A percentile compares a stretch with the other conserved stretches of the same genome.
These are phyloP conservation scores for Aspergillus asperescens DNA, from an alignment of 495 filamentous ascomycete species.

Conservation along the genomic window DNA sequence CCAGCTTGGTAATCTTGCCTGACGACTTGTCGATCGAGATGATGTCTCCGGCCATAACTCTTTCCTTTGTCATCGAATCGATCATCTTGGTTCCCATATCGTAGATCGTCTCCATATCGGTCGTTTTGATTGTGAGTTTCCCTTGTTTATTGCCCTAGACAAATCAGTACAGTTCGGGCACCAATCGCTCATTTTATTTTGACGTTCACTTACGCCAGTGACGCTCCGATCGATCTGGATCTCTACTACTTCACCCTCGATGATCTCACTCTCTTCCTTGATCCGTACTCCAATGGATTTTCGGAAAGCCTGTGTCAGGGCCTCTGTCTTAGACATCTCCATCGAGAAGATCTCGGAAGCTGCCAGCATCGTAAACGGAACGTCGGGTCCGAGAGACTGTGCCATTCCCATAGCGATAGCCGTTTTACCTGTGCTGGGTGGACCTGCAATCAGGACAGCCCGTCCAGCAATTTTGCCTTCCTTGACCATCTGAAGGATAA, in stretches of 20 bases:
- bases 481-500: constrained; percentile 97
- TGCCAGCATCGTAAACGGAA: constrained; percentile 93
- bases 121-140: constrained; percentile 98
- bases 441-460: constrained; percentile 91
- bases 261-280: constrained; percentile 97
- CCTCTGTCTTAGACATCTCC: constrained; percentile 99
- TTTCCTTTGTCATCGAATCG: constrained; percentile 97
- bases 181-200: not conserved
- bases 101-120: constrained; percentile 99
- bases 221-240: constrained; percentile 98
- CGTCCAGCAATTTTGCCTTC: constrained; percentile 96
- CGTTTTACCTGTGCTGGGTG: constrained; percentile 96
- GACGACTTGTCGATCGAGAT: constrained; percentile 98
- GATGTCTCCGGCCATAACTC: constrained; percentile 95
- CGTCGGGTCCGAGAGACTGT: constrained; percentile 86
- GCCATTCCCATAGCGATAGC: constrained; percentile 99
- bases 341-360: constrained; percentile 96
- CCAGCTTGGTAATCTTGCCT: constrained; percentile 95
- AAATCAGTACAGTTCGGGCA: constrained; percentile 16
- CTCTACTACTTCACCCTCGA: constrained; percentile 98
- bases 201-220: constrained; percentile 60
- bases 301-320: constrained; percentile 93
- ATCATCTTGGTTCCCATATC: constrained; percentile 99
- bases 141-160: constrained; percentile 82
- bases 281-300: constrained; percentile 96